Percentiles rank a stretch among this genome's conserved stretches.
Conservation (phyloP, 805 yeast species). For the Saturnispora besseyi region DNA sequence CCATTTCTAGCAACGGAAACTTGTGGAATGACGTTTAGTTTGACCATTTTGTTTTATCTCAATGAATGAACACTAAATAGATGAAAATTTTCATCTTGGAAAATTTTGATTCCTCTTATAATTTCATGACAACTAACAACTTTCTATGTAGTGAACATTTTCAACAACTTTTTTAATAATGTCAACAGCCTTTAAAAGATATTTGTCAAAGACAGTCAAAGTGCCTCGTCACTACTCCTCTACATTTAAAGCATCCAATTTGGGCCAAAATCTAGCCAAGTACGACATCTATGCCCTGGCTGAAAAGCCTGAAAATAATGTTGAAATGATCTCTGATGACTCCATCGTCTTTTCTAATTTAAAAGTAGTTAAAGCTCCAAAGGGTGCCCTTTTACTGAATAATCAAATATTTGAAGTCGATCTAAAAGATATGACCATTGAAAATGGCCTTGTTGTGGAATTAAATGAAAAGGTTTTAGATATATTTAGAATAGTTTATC, state of each 20-base stretch:
- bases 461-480: conserved; percentile 34
- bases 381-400: conserved; percentile 42
- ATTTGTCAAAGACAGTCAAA: conserved; percentile 6
- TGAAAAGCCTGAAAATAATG: conserved; percentile 39
- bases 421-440: conserved; percentile 23
- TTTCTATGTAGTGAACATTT: too few species aligned
- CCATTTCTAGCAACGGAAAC: conserved; percentile 65
- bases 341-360: conserved; percentile 54
- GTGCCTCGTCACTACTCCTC: conserved; percentile 17
- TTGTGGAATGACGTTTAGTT: conserved; percentile 50
- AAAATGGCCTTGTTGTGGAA: conserved; percentile 35
- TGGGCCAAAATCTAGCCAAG: conserved; percentile 32
- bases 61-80: neutral
- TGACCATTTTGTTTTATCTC: conserved; percentile 18
- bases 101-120: too few species aligned
- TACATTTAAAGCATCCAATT: conserved; percentile 27
- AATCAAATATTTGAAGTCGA: conserved; percentile 57
- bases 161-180: neutral
- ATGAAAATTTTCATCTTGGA: neutral
- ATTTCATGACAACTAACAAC: too few species aligned
- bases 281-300: conserved; percentile 38
- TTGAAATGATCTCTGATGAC: conserved; percentile 42
- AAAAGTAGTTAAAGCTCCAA: conserved; percentile 37
- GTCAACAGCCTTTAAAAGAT: conserved; percentile 5
- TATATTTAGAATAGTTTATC: conserved; percentile 48